Base-by-base conservation (phyloP, 2,329 filamentous ascomycete genomes). In the Rutstroemia sp. region DNA sequence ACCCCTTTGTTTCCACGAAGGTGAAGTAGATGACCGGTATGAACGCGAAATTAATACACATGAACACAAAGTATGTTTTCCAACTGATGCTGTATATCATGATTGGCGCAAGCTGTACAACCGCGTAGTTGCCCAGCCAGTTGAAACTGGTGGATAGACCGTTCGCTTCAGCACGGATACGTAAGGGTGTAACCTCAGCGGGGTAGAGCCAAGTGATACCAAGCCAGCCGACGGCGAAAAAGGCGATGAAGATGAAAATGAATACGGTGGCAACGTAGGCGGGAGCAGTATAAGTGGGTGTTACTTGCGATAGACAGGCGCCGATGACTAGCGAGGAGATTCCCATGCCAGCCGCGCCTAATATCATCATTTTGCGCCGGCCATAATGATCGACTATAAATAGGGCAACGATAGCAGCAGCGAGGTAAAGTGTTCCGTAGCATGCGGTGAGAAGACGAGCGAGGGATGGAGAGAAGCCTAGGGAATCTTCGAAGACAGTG, bases 391-490 rank as follows among this genome's bases (percentile, higher is more conserved):
- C 78, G 47, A 80, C 74, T 34, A 81, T 63, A 64, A 79, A 78
- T 41, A 75, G 67, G 62, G 81, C 83, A 67, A 86, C 80, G 68
- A 84, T 85, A 0, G 85, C 87, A 2, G 85, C 84, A 65, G 88
- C 86, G 23, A 89, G 78, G 19, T 79, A 80, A 49, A 79, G 75
- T 3, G 59, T 39, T 10, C 57, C 59, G 9, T 64, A 63, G 46
- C 68, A 61, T 39, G 66, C 64, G 1, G 63, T 68, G 12, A 69
- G 65, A 47, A 69, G 66, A 42, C 66, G 62, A 21, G 65, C 69
- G 25, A 77, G 69, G 5, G 77, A 82, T 3, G 75, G 74, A 0
- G 65, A 72, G 53, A 88, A 75, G 12, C 85, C 85, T 2, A 88
- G 75, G 61, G 81, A 77, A 52, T 75, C 73, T 2, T 64, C 66